A percentile compares a stretch with the other conserved stretches of the same genome.
These are phyloP conservation scores for Aegle marmelos DNA, from an alignment of 345 rosid species.

Conservation along the genomic window DNA sequence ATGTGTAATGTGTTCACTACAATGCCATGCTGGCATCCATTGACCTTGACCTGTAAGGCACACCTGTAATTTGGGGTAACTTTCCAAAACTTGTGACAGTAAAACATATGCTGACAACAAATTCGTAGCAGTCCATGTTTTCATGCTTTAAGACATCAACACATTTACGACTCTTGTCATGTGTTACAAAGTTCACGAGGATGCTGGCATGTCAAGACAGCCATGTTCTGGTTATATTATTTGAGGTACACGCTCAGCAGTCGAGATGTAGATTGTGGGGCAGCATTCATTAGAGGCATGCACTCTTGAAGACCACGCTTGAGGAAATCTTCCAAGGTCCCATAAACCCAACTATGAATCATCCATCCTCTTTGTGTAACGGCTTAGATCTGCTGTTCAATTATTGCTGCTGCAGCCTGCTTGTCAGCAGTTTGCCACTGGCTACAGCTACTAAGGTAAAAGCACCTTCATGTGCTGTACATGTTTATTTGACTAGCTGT, in stretches of 20 bases:
- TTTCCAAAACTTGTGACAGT: background rate
- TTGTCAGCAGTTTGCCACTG: background rate
- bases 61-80: background rate
- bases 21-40: background rate
- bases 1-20: background rate
- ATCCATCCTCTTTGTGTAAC: background rate
- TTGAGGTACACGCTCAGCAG: background rate
- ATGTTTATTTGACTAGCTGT: background rate
- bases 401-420: background rate
- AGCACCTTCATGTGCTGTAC: background rate
- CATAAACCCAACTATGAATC: background rate
- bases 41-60: background rate
- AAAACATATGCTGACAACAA: background rate
- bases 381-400: background rate
- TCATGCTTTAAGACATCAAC: background rate
- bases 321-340: background rate
- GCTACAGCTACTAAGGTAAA: background rate
- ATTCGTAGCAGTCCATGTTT: background rate
- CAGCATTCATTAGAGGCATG: background rate
- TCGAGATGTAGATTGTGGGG: background rate
- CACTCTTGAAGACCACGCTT: background rate
- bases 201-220: background rate
- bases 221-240: background rate
- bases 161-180: background rate
- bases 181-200: background rate